Percentiles rank a stretch among this genome's conserved stretches.
phyloP scores from a whole-genome alignment of 768 basidiomycete species.

The Daedaleopsis nitida region DNA sequence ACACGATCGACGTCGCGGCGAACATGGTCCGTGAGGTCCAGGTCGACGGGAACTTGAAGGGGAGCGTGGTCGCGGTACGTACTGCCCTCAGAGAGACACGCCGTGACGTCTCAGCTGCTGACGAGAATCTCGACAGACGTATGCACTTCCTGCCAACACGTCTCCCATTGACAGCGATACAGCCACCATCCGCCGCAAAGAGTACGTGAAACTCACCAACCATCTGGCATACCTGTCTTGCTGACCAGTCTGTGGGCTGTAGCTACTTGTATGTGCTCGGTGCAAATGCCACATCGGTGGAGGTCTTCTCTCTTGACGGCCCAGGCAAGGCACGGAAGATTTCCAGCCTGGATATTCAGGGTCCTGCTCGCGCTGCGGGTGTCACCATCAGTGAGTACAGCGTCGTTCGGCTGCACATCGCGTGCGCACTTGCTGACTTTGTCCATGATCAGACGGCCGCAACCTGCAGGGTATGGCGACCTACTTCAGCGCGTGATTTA shows the following conservation, averaged over 20 bases:
- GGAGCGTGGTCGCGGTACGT: conserved; percentile 43
- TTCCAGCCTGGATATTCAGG: conserved; percentile 35
- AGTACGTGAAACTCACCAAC: conserved; percentile 20
- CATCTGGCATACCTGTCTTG: background rate
- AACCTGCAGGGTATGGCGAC: conserved; percentile 42
- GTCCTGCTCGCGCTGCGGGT: conserved; percentile 33
- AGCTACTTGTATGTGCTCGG: conserved; percentile 45
- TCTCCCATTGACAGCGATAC: conserved; percentile 32
- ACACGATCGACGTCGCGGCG: conserved; percentile 29
- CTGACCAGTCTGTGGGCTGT: background rate
- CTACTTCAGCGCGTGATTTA: conserved; percentile 21
- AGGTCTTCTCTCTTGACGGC: conserved; percentile 40
- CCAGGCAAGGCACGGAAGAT: conserved; percentile 38
- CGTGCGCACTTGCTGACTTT: background rate
- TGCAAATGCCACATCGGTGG: conserved; percentile 39
- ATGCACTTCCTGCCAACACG: conserved; percentile 14
- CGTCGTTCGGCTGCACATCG: background rate
- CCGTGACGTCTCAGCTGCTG: background rate
- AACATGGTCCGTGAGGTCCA: conserved; percentile 43
- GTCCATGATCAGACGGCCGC: conserved; percentile 21
- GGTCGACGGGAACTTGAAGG: conserved; percentile 46
- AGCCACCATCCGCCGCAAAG: conserved; percentile 31
- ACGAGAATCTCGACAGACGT: conserved; percentile 25
- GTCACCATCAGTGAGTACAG: conserved; percentile 35
- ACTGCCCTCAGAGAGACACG: too few species aligned